Conservation (phyloP, 495 filamentous ascomycete species). For the Physcia stellaris region DNA sequence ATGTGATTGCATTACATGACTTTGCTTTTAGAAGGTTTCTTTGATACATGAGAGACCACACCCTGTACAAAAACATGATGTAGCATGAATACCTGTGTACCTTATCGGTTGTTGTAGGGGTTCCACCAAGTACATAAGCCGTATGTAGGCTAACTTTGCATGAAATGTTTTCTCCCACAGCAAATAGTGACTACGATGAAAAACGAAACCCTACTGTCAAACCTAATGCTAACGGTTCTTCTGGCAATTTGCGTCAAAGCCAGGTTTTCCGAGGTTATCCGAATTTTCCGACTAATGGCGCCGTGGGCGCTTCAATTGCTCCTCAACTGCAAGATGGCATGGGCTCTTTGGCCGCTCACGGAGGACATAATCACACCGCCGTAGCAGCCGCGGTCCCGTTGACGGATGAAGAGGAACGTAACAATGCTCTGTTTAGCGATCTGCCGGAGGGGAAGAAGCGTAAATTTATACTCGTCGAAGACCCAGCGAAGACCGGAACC, state of each 20-base stretch:
- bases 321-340: conserved; percentile 58
- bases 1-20: conserved; percentile 47
- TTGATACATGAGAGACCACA: no score
- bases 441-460: conserved; percentile 78
- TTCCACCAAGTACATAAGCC: not conserved
- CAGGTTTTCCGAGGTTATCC: conserved; percentile 71
- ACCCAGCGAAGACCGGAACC: conserved; percentile 52
- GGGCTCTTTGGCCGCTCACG: conserved; percentile 34
- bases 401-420: conserved; percentile 30
- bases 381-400: conserved; percentile 19
- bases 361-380: conserved; percentile 26
- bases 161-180: conserved; percentile 1
- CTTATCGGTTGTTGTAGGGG: conserved; percentile 9
- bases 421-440: conserved; percentile 55
- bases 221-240: conserved; percentile 5
- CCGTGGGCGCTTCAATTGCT: conserved; percentile 47
- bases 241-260: conserved; percentile 50
- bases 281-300: conserved; percentile 41
- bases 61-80: no score
- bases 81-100: conserved; percentile 5
- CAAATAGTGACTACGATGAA: conserved; percentile 10
- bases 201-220: not conserved
- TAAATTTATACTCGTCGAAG: conserved; percentile 93
- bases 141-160: conserved; percentile 7
- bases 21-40: no score